A percentile compares a stretch with the other conserved stretches of the same genome.
Evolutionary conservation across 2,329 filamentous ascomycete species (phyloP).

Genomic region (Fusarium sp.): DNA sequence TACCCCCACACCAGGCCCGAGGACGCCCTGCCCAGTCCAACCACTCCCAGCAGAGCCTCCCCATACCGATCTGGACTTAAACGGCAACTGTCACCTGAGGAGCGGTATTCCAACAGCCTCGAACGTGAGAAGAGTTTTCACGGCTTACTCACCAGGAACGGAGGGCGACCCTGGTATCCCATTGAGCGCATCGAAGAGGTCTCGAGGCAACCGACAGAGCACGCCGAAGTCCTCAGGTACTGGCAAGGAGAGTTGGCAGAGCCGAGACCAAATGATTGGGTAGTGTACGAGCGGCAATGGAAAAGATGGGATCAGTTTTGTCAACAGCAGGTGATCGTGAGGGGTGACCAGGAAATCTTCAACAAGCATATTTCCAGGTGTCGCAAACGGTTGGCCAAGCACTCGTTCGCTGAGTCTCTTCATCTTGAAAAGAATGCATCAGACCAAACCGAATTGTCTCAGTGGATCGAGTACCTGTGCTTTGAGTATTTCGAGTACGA

Average conservation of each 20-base stretch:
- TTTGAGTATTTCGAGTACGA: constrained; percentile 41
- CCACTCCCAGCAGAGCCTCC: constrained; percentile 4
- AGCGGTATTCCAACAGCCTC: constrained; percentile 9
- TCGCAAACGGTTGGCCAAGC: constrained; percentile 11
- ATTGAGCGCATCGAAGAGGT: constrained; percentile 24
- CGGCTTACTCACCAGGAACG: constrained; percentile 20
- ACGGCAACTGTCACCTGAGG: constrained; percentile 2
- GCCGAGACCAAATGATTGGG: constrained; percentile 21
- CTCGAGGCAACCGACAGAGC: constrained; percentile 11
- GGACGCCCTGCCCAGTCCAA: constrained; percentile 9
- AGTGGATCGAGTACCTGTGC: constrained; percentile 55
- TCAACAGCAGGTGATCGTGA: constrained; percentile 30
- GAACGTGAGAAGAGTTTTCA: constrained; percentile 24
- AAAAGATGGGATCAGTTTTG: constrained; percentile 35
- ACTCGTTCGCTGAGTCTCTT: constrained; percentile 11
- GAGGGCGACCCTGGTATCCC: constrained; percentile 40
- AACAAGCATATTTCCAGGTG: constrained; percentile 19
- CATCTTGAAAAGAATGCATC: constrained; percentile 40
- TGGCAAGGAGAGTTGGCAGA: constrained; percentile 24
- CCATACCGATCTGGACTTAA: background rate
- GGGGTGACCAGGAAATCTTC: constrained; percentile 15
- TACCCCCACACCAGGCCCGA: constrained; percentile 19
- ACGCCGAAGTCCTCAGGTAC: constrained; percentile 23
- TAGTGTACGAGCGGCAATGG: constrained; percentile 34
- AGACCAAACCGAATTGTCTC: constrained; percentile 50